Evolutionary conservation across 225 moss, liverwort and hornwort genomes (phyloP).

Genomic region (Thuidium tamariscinum): DNA sequence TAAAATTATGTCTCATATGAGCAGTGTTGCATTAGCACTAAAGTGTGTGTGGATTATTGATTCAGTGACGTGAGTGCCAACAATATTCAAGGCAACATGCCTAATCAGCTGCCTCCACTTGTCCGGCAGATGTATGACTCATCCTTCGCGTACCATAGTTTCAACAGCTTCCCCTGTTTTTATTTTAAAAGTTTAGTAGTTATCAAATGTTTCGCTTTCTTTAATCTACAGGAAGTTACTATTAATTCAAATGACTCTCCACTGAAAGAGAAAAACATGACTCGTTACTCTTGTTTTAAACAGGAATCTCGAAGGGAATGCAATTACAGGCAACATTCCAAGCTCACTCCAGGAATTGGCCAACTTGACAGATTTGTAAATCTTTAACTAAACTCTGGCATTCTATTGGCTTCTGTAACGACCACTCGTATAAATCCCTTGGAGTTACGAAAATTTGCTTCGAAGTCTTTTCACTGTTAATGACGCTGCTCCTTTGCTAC

Average conservation of each 20-base stretch:
- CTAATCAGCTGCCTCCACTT: constrained; percentile 34
- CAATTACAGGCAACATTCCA: constrained; percentile 39
- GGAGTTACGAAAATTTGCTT: neutral
- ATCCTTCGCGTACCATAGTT: neutral
- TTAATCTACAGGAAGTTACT: neutral
- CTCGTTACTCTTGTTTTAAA: neutral
- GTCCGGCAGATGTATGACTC: constrained; percentile 24
- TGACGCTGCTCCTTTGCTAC: neutral
- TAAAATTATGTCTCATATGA: neutral
- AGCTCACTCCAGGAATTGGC: constrained; percentile 30
- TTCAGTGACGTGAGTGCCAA: constrained; percentile 59
- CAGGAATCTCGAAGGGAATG: constrained; percentile 44
- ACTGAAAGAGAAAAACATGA: neutral
- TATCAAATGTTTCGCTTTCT: neutral
- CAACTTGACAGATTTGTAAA: constrained; percentile 34
- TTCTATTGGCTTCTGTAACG: neutral
- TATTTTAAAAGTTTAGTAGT: neutral
- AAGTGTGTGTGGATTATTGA: neutral
- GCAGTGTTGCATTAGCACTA: neutral
- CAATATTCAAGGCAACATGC: constrained; percentile 42
- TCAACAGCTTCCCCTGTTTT: neutral
- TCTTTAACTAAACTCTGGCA: neutral
- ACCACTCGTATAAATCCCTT: neutral
- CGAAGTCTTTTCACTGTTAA: neutral
- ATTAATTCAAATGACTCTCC: neutral